Evolutionary conservation across 305 asterid genomes (phyloP).

Genomic region (Salvia sclarea): DNA sequence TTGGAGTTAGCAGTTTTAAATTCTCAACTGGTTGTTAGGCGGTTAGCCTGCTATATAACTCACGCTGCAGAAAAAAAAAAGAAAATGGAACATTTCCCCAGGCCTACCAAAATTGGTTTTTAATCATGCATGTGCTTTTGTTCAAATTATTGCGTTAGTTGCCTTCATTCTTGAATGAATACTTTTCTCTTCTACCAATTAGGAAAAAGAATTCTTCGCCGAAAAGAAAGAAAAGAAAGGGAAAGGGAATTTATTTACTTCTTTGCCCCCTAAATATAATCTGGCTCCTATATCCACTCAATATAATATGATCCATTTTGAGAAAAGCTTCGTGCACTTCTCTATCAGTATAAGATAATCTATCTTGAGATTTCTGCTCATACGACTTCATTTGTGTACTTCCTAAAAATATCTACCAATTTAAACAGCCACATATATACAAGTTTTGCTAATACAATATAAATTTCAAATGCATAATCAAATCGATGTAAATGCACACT

Average conservation of each 20-base stretch:
- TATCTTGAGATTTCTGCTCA: too few relatives aligned
- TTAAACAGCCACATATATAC: neutral
- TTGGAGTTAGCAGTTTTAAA: neutral
- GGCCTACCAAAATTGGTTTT: neutral
- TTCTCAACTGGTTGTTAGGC: slow-evolving; percentile 21
- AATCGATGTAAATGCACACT: neutral
- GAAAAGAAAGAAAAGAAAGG: too few relatives aligned
- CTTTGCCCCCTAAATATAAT: too few relatives aligned
- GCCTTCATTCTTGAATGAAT: neutral
- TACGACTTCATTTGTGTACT: too few relatives aligned
- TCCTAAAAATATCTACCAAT: too few relatives aligned
- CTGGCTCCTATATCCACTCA: too few relatives aligned
- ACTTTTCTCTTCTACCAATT: neutral
- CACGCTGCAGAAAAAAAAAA: neutral
- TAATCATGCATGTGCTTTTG: neutral
- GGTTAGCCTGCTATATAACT: slow-evolving; percentile 1
- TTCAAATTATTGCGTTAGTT: neutral
- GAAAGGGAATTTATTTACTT: too few relatives aligned
- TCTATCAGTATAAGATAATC: too few relatives aligned
- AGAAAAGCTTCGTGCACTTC: too few relatives aligned
- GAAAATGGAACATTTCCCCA: slow-evolving; percentile 17
- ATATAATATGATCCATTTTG: too few relatives aligned
- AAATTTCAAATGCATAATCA: neutral
- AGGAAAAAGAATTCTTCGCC: neutral
- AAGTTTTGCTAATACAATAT: neutral